Evolutionary conservation across 805 yeast species (phyloP).

Genomic region (Clavispora santaluciae): DNA sequence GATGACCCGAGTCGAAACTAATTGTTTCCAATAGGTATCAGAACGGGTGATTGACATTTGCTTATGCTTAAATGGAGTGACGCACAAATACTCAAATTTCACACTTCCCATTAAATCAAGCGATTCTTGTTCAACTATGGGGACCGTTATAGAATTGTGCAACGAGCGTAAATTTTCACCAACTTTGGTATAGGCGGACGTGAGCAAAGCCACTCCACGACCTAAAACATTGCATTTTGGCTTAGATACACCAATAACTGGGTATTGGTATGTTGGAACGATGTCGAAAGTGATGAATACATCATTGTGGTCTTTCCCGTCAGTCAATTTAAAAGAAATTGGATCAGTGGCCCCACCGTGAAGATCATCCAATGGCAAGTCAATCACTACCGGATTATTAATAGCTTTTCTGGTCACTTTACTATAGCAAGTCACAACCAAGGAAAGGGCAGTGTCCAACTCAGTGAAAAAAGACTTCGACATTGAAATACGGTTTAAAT

Average conservation of each 20-base stretch:
- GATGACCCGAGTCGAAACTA: constrained; percentile 83
- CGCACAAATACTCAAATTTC: constrained; percentile 67
- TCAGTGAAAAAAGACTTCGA: constrained; percentile 76
- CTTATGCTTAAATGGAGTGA: constrained; percentile 69
- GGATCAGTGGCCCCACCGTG: constrained; percentile 69
- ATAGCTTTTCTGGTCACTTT: constrained; percentile 23
- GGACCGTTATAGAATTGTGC: constrained; percentile 60
- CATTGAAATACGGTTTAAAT: constrained; percentile 68
- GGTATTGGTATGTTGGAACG: constrained; percentile 76
- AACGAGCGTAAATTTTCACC: constrained; percentile 66
- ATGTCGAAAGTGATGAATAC: constrained; percentile 72
- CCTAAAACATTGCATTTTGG: constrained; percentile 53
- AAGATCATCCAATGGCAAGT: constrained; percentile 79
- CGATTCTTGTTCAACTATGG: constrained; percentile 68
- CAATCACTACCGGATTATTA: constrained; percentile 61
- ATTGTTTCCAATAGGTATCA: constrained; percentile 86
- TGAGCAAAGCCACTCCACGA: constrained; percentile 74
- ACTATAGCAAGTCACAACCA: constrained; percentile 49
- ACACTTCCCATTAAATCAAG: constrained; percentile 74
- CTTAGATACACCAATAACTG: constrained; percentile 15
- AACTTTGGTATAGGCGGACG: constrained; percentile 57
- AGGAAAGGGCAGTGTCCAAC: constrained; percentile 80
- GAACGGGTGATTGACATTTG: constrained; percentile 60
- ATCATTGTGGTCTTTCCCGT: constrained; percentile 43
- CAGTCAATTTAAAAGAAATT: constrained; percentile 59